These are phyloP conservation scores for Cyclotella cryptica DNA, from an alignment of 108 stramenopile species.

Conservation along the genomic window DNA sequence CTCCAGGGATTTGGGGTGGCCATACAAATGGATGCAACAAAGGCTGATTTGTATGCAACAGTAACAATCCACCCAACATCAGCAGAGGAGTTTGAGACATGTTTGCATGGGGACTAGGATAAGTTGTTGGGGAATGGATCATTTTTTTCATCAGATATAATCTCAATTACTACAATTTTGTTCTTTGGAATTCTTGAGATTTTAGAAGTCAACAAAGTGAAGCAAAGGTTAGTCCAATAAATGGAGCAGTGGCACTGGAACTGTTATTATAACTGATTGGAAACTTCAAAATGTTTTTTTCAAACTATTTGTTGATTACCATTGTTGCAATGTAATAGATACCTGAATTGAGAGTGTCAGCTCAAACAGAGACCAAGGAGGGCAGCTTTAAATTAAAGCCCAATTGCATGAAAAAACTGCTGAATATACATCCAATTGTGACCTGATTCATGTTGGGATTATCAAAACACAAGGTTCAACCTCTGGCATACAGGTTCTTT, in stretches of 20 bases:
- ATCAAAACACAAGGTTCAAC: conserved; percentile 8
- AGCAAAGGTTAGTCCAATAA: conserved; percentile 6
- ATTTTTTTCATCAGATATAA: not conserved
- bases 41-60: conserved; percentile 94
- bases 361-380: too few species aligned
- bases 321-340: not conserved
- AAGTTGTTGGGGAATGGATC: conserved; percentile 50
- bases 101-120: conserved; percentile 79
- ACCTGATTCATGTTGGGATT: not conserved
- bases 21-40: conserved; percentile 94
- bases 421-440: not conserved
- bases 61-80: conserved; percentile 98
- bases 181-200: not conserved
- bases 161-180: too few species aligned
- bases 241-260: conserved; percentile 7
- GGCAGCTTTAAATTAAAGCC: not conserved
- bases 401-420: conserved; percentile 3
- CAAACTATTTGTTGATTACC: not conserved
- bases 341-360: not conserved
- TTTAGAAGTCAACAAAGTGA: conserved; percentile 4
- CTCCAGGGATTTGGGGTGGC: conserved; percentile 97
- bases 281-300: not conserved
- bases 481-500: conserved; percentile 18
- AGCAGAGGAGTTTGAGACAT: conserved; percentile 93
- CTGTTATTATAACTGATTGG: not conserved